Conservation (phyloP, 805 yeast genomes). For the Pichia sporocuriosa region DNA sequence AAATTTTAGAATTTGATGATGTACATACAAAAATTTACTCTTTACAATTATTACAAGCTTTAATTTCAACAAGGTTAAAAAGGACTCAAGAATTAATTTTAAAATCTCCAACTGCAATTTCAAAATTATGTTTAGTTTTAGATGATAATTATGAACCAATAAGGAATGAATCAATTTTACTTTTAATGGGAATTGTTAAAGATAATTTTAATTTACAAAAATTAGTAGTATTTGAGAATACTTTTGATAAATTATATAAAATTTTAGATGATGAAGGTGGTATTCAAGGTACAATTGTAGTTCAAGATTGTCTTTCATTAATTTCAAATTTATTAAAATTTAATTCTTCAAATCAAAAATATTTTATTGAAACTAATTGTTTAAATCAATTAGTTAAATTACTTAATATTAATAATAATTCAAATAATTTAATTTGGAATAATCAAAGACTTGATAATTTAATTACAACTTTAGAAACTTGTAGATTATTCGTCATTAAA, state of each 20-base stretch:
- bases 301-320: conserved; percentile 80
- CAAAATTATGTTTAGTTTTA: conserved; percentile 58
- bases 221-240: conserved; percentile 88
- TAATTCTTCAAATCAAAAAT: conserved; percentile 84
- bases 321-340: conserved; percentile 66
- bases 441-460: conserved; percentile 67
- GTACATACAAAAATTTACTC: conserved; percentile 78
- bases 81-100: conserved; percentile 70
- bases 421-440: conserved; percentile 46
- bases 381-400: conserved; percentile 56
- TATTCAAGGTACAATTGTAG: conserved; percentile 79
- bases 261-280: conserved; percentile 87
- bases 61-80: conserved; percentile 67
- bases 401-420: conserved; percentile 53
- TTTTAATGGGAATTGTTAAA: conserved; percentile 77
- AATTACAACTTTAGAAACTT: conserved; percentile 60
- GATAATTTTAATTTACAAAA: conserved; percentile 84
- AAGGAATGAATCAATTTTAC: conserved; percentile 77
- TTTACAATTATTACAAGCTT: conserved; percentile 76
- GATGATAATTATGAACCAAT: conserved; percentile 75
- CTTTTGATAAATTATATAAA: conserved; percentile 75
- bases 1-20: conserved; percentile 42
- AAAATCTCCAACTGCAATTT: conserved; percentile 69
- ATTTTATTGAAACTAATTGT: conserved; percentile 81
- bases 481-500: conserved; percentile 63